These are phyloP conservation scores for Syzygium aromaticum DNA, from an alignment of 345 rosid species.

Conservation along the genomic window DNA sequence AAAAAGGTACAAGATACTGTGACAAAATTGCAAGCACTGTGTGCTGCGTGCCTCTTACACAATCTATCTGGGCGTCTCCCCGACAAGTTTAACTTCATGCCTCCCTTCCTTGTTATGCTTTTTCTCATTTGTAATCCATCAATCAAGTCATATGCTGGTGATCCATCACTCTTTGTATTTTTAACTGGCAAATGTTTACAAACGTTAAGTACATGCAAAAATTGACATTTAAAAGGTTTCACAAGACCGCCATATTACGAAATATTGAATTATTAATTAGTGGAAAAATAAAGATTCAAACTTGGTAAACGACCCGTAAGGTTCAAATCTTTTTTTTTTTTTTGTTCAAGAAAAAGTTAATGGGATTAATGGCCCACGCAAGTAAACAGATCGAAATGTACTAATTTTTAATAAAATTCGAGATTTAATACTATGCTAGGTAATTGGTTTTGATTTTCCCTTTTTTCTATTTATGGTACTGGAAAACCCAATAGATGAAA, in stretches of 20 bases:
- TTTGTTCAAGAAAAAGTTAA: rapidly evolving
- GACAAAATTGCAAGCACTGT: neutral
- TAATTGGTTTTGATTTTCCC: neutral
- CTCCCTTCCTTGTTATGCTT: neutral
- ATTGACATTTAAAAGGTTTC: too few species aligned
- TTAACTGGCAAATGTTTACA: too few species aligned
- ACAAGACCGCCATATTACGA: too few species aligned
- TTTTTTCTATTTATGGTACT: neutral
- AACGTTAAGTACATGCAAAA: too few species aligned
- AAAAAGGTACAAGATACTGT: neutral
- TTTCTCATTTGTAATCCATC: neutral
- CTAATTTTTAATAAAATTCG: neutral
- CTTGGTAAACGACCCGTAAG: neutral
- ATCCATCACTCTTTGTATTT: neutral
- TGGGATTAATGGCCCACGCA: neutral
- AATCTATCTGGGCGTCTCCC: neutral
- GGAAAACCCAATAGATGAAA: neutral
- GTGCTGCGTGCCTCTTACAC: neutral
- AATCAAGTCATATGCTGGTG: neutral
- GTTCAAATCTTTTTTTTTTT: neutral
- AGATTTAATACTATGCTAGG: neutral
- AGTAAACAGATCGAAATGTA: neutral
- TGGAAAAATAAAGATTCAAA: too few species aligned
- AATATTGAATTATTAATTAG: too few species aligned
- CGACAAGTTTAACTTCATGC: neutral